Evolutionary conservation across 352 stramenopile species (phyloP).

Genomic region (Globisporangium heterothallicum): DNA sequence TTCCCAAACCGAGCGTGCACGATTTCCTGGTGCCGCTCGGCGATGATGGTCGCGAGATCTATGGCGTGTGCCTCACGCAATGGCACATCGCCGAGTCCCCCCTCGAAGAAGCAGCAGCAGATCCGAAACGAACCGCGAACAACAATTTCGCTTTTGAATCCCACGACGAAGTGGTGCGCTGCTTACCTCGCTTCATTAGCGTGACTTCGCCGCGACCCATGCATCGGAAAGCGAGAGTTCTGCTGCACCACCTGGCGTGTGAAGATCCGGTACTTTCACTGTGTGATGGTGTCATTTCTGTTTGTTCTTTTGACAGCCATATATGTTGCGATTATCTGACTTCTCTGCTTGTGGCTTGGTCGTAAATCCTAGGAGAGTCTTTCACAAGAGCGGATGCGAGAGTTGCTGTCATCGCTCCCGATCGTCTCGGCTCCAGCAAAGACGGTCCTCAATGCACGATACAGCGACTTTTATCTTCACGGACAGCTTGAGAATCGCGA

Average conservation of each 20-base stretch:
- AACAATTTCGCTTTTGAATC: conserved; percentile 7
- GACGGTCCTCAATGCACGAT: conserved; percentile 22
- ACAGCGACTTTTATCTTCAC: conserved; percentile 31
- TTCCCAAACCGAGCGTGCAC: conserved; percentile 26
- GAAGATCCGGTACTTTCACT: conserved; percentile 10
- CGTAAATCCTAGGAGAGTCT: conserved; percentile 6
- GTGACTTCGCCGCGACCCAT: conserved; percentile 20
- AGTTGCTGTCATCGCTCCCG: conserved; percentile 3
- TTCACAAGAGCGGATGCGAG: conserved; percentile 4
- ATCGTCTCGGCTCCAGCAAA: not conserved
- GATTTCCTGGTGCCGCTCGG: conserved; percentile 32
- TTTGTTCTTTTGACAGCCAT: too few species aligned
- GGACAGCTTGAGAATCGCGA: conserved; percentile 7
- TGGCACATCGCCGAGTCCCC: not conserved
- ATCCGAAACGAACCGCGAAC: not conserved
- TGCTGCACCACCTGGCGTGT: conserved; percentile 25
- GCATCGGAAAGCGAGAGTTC: conserved; percentile 16
- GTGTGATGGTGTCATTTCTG: too few species aligned
- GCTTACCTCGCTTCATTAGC: conserved; percentile 7
- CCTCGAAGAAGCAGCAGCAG: not conserved
- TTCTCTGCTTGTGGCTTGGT: not conserved
- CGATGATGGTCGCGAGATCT: conserved; percentile 5
- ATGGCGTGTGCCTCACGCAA: conserved; percentile 32
- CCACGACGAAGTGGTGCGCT: conserved; percentile 3
- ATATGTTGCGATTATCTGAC: not conserved